phyloP scores from a whole-genome alignment of 345 rosid genomes.

The Eucalyptus marginata region DNA sequence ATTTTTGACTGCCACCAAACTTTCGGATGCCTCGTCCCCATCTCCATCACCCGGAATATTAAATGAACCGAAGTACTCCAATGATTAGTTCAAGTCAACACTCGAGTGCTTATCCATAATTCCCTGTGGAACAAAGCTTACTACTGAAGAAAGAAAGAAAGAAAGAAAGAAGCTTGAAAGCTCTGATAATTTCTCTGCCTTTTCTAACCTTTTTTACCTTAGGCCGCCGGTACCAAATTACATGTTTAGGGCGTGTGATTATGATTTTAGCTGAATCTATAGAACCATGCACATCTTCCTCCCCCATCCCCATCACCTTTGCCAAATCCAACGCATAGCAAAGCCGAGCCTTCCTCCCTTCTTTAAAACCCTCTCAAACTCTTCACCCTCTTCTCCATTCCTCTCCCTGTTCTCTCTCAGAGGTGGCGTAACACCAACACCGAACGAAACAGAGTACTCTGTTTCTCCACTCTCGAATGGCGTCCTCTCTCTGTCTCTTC shows the following conservation, averaged over 20 bases:
- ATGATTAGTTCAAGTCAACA: background rate
- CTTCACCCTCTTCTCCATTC: too few species aligned
- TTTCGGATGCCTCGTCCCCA: background rate
- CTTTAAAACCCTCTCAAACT: background rate
- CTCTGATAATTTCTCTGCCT: background rate
- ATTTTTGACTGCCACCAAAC: background rate
- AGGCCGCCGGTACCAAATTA: background rate
- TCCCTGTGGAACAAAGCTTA: background rate
- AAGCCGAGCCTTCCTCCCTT: background rate
- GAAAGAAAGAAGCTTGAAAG: background rate
- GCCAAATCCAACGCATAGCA: background rate
- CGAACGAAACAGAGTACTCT: background rate
- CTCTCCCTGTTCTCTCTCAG: background rate
- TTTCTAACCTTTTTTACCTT: background rate
- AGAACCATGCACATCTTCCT: background rate
- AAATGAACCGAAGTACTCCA: background rate
- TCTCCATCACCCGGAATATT: background rate
- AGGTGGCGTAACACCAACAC: background rate
- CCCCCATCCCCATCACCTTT: background rate
- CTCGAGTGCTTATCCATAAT: background rate
- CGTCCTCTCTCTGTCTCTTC: constrained; percentile 4
- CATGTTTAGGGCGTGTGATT: background rate
- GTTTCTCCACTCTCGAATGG: constrained; percentile 11
- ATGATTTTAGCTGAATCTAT: background rate
- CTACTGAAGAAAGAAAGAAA: background rate